Evolutionary conservation across 768 basidiomycete species (phyloP).

Genomic region (Lactifluus piperatus): DNA sequence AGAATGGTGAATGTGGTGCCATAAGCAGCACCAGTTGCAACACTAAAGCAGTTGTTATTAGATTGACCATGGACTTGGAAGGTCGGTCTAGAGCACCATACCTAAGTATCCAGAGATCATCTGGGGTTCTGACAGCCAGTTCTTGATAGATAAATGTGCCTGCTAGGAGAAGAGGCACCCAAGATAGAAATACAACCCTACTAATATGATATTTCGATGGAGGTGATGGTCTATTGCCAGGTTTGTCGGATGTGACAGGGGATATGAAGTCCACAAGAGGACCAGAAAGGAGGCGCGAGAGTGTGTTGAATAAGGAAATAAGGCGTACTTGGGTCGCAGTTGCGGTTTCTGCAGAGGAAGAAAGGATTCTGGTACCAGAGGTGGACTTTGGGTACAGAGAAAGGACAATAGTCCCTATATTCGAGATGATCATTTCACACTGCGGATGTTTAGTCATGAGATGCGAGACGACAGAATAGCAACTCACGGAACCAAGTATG

Average conservation of each 20-base stretch:
- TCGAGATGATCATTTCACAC: slow-evolving; percentile 72
- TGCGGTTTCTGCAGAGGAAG: slow-evolving; percentile 27
- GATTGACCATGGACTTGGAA: background rate
- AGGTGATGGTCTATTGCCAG: slow-evolving; percentile 30
- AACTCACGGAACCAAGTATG: slow-evolving; percentile 61
- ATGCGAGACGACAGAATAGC: background rate
- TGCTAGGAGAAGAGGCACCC: slow-evolving; percentile 40
- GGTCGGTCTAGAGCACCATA: slow-evolving; percentile 23
- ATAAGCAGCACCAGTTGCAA: slow-evolving; percentile 61
- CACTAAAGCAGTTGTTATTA: slow-evolving; percentile 30
- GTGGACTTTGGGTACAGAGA: slow-evolving; percentile 40
- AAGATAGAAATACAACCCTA: slow-evolving; percentile 50
- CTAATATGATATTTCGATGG: slow-evolving; percentile 48
- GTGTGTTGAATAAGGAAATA: slow-evolving; percentile 62
- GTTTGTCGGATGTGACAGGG: slow-evolving; percentile 43
- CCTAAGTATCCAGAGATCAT: slow-evolving; percentile 65
- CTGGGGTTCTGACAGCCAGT: slow-evolving; percentile 38
- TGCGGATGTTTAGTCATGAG: background rate
- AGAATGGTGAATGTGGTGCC: slow-evolving; percentile 63
- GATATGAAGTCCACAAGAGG: slow-evolving; percentile 66
- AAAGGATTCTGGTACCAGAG: slow-evolving; percentile 8
- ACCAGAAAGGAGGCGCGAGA: slow-evolving; percentile 58
- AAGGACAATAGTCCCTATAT: slow-evolving; percentile 67
- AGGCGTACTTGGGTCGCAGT: slow-evolving; percentile 60
- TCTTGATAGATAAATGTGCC: slow-evolving; percentile 50